Base-by-base conservation (phyloP, 78 protist species). In the Parvularia atlantis region DNA sequence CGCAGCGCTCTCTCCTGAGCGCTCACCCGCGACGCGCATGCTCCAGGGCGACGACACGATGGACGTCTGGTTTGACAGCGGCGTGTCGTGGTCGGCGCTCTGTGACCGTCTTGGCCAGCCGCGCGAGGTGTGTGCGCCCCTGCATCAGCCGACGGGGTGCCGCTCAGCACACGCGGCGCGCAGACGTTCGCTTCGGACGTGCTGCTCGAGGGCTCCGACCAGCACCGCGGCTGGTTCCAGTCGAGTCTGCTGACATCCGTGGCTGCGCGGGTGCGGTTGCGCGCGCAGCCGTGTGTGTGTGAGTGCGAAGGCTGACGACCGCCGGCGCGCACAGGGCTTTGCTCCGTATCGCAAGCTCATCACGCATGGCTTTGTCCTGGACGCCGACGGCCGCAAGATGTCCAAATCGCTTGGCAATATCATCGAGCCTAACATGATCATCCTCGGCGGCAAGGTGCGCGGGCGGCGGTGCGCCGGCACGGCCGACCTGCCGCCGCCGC, bases 161-260 rank as follows among this genome's bases (percentile, higher is more conserved):
- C n/a, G n/a, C n/a, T n/a, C n/a, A n/a, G n/a, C n/a, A n/a, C n/a
- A n/a, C n/a, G n/a, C n/a, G n/a, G n/a, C n/a, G n/a, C n/a, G n/a
- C n/a, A n/a, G n/a, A n/a, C n/a, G n/a, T n/a, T n/a, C n/a, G n/a
- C n/a, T n/a, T n/a, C n/a, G 7, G 95, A 90, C 62, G 46, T 90
- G 63, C 84, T 82, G 37, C 65, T 90, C 2, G 95, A 90, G 54
- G 89, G 89, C 17, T 69, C 78, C 22, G 95, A 88, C 67, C 95
- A 92, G 89, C 97, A 92, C 68, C 85, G 97, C 35, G 97, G 97
- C 22, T 92, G 97, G 97, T 92, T 92, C 88, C 97, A 92, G 76
- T 78, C 89, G 17, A 73, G 87, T 4, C 73, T 91, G 5, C 60
- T 92, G 41, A 90, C 92, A 0, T 52, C 69, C 13, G 75, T 79